Evolutionary conservation across 2,329 filamentous ascomycete genomes (phyloP).

Genomic region (Verticillium longisporum): DNA sequence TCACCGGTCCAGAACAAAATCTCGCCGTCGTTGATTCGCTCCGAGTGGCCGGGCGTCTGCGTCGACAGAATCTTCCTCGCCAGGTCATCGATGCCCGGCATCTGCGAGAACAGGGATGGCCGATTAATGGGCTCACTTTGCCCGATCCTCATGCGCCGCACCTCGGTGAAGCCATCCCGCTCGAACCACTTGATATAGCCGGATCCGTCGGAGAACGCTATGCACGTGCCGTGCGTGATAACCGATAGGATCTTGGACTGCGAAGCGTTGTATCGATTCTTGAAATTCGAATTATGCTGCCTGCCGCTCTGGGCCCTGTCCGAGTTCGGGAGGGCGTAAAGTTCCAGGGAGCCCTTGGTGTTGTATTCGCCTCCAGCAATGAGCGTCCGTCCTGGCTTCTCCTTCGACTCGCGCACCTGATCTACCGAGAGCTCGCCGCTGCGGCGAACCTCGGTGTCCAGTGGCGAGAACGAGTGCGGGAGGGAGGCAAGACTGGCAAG

Average conservation of each 20-base stretch:
- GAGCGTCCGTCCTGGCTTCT: constrained; percentile 54
- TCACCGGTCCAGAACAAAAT: constrained; percentile 86
- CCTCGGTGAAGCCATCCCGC: constrained; percentile 65
- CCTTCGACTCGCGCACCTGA: constrained; percentile 47
- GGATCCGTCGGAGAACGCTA: constrained; percentile 78
- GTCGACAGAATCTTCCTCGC: constrained; percentile 73
- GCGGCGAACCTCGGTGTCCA: constrained; percentile 52
- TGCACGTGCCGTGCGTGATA: constrained; percentile 70
- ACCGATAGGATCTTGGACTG: constrained; percentile 76
- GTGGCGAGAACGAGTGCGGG: constrained; percentile 58
- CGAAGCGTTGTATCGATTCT: constrained; percentile 79
- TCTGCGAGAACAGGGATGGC: constrained; percentile 43
- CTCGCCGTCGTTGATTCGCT: constrained; percentile 51
- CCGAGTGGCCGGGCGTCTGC: constrained; percentile 23
- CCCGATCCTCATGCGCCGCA: constrained; percentile 47
- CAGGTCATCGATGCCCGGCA: constrained; percentile 59
- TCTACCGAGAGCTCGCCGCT: constrained; percentile 48
- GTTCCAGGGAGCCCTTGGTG: constrained; percentile 79
- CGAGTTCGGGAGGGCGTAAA: constrained; percentile 58
- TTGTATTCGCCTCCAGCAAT: constrained; percentile 88
- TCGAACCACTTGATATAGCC: constrained; percentile 89
- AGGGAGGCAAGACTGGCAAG: constrained; percentile 67
- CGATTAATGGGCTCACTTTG: constrained; percentile 41
- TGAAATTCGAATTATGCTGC: constrained; percentile 46
- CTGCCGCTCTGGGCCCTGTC: constrained; percentile 19